A percentile compares a stretch with the other conserved stretches of the same genome.
phyloP scores from a whole-genome alignment of 805 yeast species.

The Teunomyces cretensis region DNA sequence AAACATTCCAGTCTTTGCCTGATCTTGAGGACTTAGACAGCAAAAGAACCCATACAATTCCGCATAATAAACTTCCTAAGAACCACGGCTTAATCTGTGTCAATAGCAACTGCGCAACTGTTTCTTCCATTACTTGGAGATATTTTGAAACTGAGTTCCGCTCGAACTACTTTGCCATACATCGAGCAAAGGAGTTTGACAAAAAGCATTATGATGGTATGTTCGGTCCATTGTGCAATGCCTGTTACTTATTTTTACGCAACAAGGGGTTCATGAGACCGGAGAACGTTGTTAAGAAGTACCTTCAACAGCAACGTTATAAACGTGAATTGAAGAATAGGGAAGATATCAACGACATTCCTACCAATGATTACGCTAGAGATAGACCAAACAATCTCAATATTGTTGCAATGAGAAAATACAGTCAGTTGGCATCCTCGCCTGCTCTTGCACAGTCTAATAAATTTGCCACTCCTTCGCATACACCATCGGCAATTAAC shows the following conservation, averaged over 20 bases:
- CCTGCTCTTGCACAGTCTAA: slow-evolving; percentile 22
- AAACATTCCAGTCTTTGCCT: slow-evolving; percentile 38
- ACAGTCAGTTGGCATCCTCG: slow-evolving; percentile 26
- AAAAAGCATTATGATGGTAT: slow-evolving; percentile 44
- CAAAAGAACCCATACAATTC: slow-evolving; percentile 42
- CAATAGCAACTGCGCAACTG: slow-evolving; percentile 41
- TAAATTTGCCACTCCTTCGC: slow-evolving; percentile 41
- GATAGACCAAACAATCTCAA: slow-evolving; percentile 12
- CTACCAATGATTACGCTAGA: slow-evolving; percentile 8
- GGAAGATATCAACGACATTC: slow-evolving; percentile 17
- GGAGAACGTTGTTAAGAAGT: slow-evolving; percentile 44
- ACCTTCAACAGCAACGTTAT: slow-evolving; percentile 44
- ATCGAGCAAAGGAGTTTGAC: slow-evolving; percentile 37
- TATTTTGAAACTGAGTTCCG: slow-evolving; percentile 42
- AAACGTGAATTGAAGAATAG: slow-evolving; percentile 34
- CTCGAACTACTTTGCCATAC: slow-evolving; percentile 37
- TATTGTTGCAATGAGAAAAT: slow-evolving; percentile 15
- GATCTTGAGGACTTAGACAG: slow-evolving; percentile 46
- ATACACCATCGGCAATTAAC: slow-evolving; percentile 38
- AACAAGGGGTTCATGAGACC: slow-evolving; percentile 75
- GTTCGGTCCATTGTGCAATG: slow-evolving; percentile 49
- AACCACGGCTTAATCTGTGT: slow-evolving; percentile 42
- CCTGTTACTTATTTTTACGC: slow-evolving; percentile 43
- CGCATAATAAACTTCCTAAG: slow-evolving; percentile 34
- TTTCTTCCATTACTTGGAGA: slow-evolving; percentile 42